Base-by-base conservation (phyloP, 2,329 filamentous ascomycete genomes). In the Sporothrix pallida region DNA sequence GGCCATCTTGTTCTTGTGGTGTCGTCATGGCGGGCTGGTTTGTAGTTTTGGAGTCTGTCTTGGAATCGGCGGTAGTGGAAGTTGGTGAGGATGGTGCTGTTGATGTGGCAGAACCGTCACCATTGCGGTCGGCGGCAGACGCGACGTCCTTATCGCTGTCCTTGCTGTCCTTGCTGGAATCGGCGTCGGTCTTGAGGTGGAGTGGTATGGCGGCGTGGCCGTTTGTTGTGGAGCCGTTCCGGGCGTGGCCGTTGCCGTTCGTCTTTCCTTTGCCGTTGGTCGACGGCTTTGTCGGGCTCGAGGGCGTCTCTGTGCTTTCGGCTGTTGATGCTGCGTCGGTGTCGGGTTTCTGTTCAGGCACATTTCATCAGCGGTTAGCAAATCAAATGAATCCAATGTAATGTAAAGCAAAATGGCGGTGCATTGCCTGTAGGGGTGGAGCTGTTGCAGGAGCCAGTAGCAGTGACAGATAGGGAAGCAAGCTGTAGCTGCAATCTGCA, bases 1-100 rank as follows among this genome's bases (percentile, higher is more conserved):
- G 6, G 17, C n/a, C 20, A 17, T 68, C 20, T 4, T 23, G 44
- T 0, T 26, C 46, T 67, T 50, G 7, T 4, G 63, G 46, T 31
- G 15, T 12, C n/a, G 54, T 50, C 65, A 37, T 42, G 31, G 70
- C 91, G n/a, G 79, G 95, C 93, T 70, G 95, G 85, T 84, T 83
- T 87, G 73, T 52, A 46, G 7, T 71, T 13, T 31, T 50, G 37
- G 52, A 17, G 31, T 37, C 31, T 37, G 31, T 37, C 31, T 37
- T 52, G 17, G 31, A 37, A 37, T 37, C 15, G 26, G 54, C 3
- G 23, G 83, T 37, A 56, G 52, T 23, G 52, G 13, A 37, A 13
- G 70, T 50, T 48, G 20, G 82, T 44, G 86, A 86, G 82, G 76
- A 52, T 63, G 71, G 46, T 62, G 58, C 37, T 74, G 71, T 62